Base-by-base conservation (phyloP, 2,329 filamentous ascomycete genomes). In the Chaetomiaceae sp. region DNA sequence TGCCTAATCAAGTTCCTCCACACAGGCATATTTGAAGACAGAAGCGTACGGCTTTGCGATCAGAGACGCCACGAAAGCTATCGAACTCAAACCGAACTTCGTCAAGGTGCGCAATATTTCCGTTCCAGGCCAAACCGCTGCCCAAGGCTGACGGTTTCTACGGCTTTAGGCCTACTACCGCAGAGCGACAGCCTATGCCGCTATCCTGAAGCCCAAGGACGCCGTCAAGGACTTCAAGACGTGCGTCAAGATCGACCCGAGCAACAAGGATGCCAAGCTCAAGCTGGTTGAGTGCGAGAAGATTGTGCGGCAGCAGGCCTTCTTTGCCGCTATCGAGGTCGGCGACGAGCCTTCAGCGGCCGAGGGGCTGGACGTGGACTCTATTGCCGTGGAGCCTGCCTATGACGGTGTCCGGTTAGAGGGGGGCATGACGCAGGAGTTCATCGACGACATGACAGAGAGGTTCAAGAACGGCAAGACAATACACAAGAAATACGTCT, bases 391-490 rank as follows among this genome's bases (percentile, higher is more conserved):
- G 16, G 91, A 96, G 57, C 74, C 84, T 20, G 79, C 79, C 51
- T 99, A 99, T 65, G 94, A 99, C 65, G 94, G 94, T 56, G 86
- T 84, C 20, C 79, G 78, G 52, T 74, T 99, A 48, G 86, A 81
- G 34, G 80, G 86, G 47, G 79, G 87, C 68, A 99, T 99, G 90
- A 96, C 92, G 1, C 82, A 92, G 62, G 92, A 96, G 64, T 99
- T 99, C 66, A 89, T 99, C 64, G 88, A 95, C 64, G 92, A 99
- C 73, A 96, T 97, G 92, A 92, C 90, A 52, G 82, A 94, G 69
- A 79, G 94, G 29, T 99, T 99, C 80, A 96, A 95, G 80, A 86
- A 82, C 46, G 94, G 94, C 67, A 97, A 99, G 80, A 92, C 89
- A 73, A 80, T 99, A 53, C 90, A 94, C 71, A 86, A 84, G 73